Conservation (phyloP, 2,329 filamentous ascomycete genomes). For the Diaporthe eres region DNA sequence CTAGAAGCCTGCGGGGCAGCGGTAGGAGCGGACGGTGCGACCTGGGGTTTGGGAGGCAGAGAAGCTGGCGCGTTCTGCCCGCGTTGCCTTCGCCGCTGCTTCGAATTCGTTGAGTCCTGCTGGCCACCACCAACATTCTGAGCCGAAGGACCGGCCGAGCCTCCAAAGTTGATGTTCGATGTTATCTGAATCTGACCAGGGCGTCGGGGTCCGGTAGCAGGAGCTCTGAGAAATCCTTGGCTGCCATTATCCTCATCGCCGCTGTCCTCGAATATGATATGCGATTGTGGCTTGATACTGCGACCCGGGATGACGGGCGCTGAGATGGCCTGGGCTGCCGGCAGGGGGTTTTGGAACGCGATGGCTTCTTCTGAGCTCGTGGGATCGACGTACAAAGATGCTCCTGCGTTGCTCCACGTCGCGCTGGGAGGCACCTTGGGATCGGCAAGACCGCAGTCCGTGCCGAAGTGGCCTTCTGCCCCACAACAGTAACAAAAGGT, state of each 20-base stretch:
- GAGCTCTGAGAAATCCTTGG: slow-evolving; percentile 51
- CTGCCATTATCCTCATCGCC: slow-evolving; percentile 61
- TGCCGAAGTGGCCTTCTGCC: slow-evolving; percentile 66
- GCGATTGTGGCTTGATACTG: slow-evolving; percentile 51
- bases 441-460: slow-evolving; percentile 63
- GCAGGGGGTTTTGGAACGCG: slow-evolving; percentile 45
- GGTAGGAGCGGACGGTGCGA: neutral
- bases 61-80: neutral
- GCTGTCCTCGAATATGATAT: slow-evolving; percentile 62
- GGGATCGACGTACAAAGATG: slow-evolving; percentile 64
- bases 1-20: slow-evolving; percentile 25
- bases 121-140: slow-evolving; percentile 26
- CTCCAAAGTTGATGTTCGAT: slow-evolving; percentile 41
- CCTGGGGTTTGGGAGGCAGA: slow-evolving; percentile 34
- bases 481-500: slow-evolving; percentile 72
- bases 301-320: slow-evolving; percentile 47
- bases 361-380: slow-evolving; percentile 57
- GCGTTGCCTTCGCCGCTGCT: slow-evolving; percentile 30
- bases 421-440: slow-evolving; percentile 45
- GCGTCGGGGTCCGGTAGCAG: slow-evolving; percentile 8
- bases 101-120: slow-evolving; percentile 18
- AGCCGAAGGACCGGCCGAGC: neutral
- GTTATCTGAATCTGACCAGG: slow-evolving; percentile 40
- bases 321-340: slow-evolving; percentile 25
- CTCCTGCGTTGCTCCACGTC: slow-evolving; percentile 68